Evolutionary conservation across 116 monocot genomes (phyloP).

Genomic region (Zostera marina): DNA sequence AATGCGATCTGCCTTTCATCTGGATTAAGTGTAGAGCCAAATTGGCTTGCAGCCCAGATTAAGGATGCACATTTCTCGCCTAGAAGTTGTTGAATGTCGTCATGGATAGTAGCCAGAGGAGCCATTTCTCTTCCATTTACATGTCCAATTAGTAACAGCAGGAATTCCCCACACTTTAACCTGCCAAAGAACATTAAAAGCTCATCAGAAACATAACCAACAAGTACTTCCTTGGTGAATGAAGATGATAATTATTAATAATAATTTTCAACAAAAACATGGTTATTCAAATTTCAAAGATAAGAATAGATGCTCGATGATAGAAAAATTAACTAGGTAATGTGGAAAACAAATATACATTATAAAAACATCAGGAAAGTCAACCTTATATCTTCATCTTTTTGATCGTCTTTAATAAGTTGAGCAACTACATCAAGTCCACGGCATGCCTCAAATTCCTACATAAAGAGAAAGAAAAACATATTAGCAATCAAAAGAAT

Average conservation of each 20-base stretch:
- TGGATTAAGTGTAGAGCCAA: conserved; percentile 59
- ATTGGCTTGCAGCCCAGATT: conserved; percentile 81
- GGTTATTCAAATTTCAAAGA: no score
- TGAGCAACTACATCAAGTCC: conserved; percentile 67
- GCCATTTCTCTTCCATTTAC: conserved; percentile 47
- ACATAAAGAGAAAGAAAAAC: not conserved
- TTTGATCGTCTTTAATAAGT: conserved; percentile 62
- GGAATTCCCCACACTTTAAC: conserved; percentile 89
- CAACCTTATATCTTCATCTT: conserved; percentile 63
- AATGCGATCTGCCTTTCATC: conserved; percentile 72
- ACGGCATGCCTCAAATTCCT: conserved; percentile 65
- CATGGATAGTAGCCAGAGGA: conserved; percentile 51
- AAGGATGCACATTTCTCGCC: conserved; percentile 80
- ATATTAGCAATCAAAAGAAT: not conserved
- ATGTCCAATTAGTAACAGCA: conserved; percentile 73
- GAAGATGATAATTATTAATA: no score
- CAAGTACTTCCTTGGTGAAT: not conserved
- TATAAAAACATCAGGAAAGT: not conserved
- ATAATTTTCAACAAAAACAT: no score
- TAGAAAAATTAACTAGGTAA: no score
- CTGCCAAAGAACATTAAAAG: conserved; percentile 18
- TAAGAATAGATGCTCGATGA: no score
- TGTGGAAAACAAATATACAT: not conserved
- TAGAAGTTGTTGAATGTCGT: conserved; percentile 37
- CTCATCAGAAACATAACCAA: not conserved